Evolutionary conservation across 208 protist species (phyloP).

Genomic region (Histomonas meleagridis): DNA sequence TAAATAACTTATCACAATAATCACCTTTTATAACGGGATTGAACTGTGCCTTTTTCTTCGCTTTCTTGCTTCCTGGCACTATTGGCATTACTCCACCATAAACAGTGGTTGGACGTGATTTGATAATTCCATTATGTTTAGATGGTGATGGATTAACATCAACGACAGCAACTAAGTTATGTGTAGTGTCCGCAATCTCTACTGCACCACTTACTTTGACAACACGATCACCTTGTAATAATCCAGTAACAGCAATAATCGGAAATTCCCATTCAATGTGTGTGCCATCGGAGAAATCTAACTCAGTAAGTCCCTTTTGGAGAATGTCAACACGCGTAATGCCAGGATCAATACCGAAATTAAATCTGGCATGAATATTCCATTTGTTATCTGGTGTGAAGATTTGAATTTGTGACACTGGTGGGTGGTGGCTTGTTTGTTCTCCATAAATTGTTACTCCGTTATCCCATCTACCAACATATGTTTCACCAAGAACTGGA

Average conservation of each 20-base stretch:
- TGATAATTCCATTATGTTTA: neutral
- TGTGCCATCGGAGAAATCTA: neutral
- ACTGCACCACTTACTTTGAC: neutral
- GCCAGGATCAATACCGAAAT: neutral
- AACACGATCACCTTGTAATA: neutral
- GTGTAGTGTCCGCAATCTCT: neutral
- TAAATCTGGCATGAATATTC: neutral
- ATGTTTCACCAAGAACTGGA: conserved; percentile 38
- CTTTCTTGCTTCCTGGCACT: neutral
- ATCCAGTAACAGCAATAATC: neutral
- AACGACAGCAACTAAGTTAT: neutral
- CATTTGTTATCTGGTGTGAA: neutral
- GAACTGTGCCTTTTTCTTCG: neutral
- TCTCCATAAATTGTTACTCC: conserved; percentile 36
- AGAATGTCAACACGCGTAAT: neutral
- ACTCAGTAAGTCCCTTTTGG: neutral
- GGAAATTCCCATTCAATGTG: conserved; percentile 21
- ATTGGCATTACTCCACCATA: neutral
- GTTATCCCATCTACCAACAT: neutral
- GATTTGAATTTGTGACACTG: conserved; percentile 37
- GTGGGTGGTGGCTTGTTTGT: conserved; percentile 41
- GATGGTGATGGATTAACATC: neutral
- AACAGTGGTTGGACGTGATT: neutral
- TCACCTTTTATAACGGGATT: neutral
- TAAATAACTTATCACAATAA: neutral